Evolutionary conservation across 2,329 filamentous ascomycete species (phyloP).

Genomic region (Claviceps digitariae): DNA sequence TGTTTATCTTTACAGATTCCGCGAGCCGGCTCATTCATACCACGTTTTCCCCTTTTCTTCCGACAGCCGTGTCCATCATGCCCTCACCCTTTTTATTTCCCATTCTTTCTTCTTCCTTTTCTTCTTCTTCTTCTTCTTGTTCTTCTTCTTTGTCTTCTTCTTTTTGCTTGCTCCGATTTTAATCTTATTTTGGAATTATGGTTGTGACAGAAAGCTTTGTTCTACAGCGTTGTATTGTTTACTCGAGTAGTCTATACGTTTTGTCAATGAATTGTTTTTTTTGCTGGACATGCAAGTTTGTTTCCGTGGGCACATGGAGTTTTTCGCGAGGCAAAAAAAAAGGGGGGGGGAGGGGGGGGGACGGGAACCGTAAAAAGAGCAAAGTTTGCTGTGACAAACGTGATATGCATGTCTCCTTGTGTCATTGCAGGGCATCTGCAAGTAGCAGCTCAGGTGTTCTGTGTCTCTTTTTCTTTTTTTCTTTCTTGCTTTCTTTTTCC

Average conservation of each 20-base stretch:
- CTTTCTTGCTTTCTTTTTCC: no score
- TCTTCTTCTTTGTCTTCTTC: not conserved
- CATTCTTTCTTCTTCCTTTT: not conserved
- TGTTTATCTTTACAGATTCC: not conserved
- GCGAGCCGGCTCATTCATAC: not conserved
- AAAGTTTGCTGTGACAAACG: not conserved
- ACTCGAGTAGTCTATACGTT: slow-evolving; percentile 1
- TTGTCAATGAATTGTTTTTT: not conserved
- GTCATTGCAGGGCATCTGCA: no score
- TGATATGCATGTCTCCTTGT: no score
- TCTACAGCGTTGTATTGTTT: slow-evolving; percentile 2
- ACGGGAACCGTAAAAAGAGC: no score
- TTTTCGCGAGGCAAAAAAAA: not conserved
- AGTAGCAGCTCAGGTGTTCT: no score
- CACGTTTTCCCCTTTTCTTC: not conserved
- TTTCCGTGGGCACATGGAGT: not conserved
- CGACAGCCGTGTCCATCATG: no score
- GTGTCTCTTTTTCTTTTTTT: no score
- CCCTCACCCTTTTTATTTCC: not conserved
- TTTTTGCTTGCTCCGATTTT: not conserved
- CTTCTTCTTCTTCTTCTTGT: not conserved
- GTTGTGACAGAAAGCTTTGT: not conserved
- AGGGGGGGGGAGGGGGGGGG: not conserved
- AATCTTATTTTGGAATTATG: not conserved
- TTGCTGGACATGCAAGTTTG: not conserved